Percentiles rank a stretch among this genome's conserved stretches.
Conservation (phyloP, 306 rosid genomes). For the Lithocarpus polystachyus region DNA sequence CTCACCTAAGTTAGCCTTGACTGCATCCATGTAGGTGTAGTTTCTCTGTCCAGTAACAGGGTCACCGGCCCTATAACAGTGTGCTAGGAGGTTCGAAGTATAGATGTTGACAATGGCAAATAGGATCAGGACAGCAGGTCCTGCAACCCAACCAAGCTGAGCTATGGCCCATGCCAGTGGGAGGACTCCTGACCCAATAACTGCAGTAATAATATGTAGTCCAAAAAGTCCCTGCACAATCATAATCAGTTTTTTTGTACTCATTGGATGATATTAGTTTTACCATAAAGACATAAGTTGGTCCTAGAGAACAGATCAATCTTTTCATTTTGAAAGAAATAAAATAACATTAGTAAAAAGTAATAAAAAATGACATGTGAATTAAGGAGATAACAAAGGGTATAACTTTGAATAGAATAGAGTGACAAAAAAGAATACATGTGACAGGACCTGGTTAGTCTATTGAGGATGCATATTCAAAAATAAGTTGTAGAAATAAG, state of each 20-base stretch:
- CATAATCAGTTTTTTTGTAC: background rate
- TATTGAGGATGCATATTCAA: too few relatives aligned
- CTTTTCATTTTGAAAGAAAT: too few relatives aligned
- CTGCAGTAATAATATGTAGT: conserved; percentile 74
- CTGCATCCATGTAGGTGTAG: conserved; percentile 78
- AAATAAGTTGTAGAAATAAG: background rate
- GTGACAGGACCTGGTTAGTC: too few relatives aligned
- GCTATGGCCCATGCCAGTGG: conserved; percentile 79
- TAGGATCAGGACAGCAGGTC: conserved; percentile 54
- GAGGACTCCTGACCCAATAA: conserved; percentile 73
- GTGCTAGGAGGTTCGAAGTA: conserved; percentile 56
- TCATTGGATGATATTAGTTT: background rate
- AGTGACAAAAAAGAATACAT: too few relatives aligned
- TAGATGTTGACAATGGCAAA: conserved; percentile 63
- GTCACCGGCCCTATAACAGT: conserved; percentile 56
- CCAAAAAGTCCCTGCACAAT: conserved; percentile 61
- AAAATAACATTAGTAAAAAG: too few relatives aligned
- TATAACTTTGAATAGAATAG: too few relatives aligned
- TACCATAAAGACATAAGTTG: background rate
- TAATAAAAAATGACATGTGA: too few relatives aligned
- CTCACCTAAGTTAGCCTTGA: conserved; percentile 66
- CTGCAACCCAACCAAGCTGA: conserved; percentile 75
- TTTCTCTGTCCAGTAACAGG: conserved; percentile 54
- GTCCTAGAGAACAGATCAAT: too few relatives aligned
- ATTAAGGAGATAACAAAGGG: too few relatives aligned